These are phyloP conservation scores for Neurospora tetrasperma DNA, from an alignment of 495 filamentous ascomycete genomes.

Conservation along the genomic window DNA sequence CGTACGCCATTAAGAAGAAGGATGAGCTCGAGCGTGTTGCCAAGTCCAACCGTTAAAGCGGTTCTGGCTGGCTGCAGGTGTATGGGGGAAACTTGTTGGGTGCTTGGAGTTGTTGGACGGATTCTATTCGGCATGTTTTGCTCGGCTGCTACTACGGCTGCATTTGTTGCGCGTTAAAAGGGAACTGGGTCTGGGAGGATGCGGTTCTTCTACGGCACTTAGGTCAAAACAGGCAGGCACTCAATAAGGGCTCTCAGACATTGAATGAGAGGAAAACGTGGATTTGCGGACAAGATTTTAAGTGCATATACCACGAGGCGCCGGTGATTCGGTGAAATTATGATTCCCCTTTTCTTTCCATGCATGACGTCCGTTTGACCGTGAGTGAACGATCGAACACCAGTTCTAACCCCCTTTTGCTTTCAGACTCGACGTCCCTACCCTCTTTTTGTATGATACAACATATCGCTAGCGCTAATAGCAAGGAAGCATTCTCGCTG, in stretches of 20 bases:
- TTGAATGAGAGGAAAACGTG: not conserved
- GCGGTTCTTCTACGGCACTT: not conserved
- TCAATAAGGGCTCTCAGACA: constrained; percentile 1
- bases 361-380: not conserved
- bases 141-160: constrained; percentile 22
- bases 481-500: not conserved
- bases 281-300: not conserved
- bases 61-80: constrained; percentile 24
- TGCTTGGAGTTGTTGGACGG: constrained; percentile 23
- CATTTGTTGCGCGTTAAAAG: not conserved
- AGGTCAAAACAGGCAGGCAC: constrained; percentile 1
- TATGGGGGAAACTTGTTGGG: constrained; percentile 20
- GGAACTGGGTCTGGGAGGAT: constrained; percentile 1
- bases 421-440: not conserved
- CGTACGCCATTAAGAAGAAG: constrained; percentile 99
- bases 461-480: not conserved
- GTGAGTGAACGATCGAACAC: not conserved
- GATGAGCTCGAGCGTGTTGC: constrained; percentile 99
- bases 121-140: constrained; percentile 38
- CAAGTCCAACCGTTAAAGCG: constrained; percentile 93
- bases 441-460: not conserved
- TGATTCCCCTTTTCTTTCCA: not conserved
- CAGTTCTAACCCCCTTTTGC: not conserved
- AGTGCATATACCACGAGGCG: not conserved
- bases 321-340: constrained; percentile 1